Conservation (phyloP, 305 asterid genomes). For the Fraxinus velutina region DNA sequence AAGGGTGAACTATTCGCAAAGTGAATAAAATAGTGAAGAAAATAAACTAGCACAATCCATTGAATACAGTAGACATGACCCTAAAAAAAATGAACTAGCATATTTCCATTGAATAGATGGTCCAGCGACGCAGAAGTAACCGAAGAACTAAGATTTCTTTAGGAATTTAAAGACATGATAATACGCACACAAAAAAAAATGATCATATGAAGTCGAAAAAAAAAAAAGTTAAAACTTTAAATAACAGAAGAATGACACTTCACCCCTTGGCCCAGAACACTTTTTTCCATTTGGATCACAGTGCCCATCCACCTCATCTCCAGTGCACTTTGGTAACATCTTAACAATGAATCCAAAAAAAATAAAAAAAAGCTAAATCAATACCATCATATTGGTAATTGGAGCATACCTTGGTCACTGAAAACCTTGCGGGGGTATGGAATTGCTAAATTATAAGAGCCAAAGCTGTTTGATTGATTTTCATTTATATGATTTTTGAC, state of each 20-base stretch:
- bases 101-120: neutral
- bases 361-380: neutral
- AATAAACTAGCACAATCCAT: neutral
- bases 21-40: constrained; percentile 1
- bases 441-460: constrained; percentile 67
- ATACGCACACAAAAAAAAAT: neutral
- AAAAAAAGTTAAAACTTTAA: neutral
- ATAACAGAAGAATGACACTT: neutral
- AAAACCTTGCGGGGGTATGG: constrained; percentile 96
- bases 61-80: neutral
- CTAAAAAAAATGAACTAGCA: neutral
- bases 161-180: neutral
- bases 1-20: constrained; percentile 19
- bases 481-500: constrained; percentile 58
- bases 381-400: constrained; percentile 12
- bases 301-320: neutral
- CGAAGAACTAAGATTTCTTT: neutral
- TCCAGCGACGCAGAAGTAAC: neutral
- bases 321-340: neutral
- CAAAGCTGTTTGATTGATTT: constrained; percentile 47
- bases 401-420: constrained; percentile 62
- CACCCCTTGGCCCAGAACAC: neutral
- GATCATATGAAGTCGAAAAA: neutral
- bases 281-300: neutral
- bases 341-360: constrained; percentile 7